Evolutionary conservation across 495 filamentous ascomycete genomes (phyloP).

Genomic region (Immersiella caudata): DNA sequence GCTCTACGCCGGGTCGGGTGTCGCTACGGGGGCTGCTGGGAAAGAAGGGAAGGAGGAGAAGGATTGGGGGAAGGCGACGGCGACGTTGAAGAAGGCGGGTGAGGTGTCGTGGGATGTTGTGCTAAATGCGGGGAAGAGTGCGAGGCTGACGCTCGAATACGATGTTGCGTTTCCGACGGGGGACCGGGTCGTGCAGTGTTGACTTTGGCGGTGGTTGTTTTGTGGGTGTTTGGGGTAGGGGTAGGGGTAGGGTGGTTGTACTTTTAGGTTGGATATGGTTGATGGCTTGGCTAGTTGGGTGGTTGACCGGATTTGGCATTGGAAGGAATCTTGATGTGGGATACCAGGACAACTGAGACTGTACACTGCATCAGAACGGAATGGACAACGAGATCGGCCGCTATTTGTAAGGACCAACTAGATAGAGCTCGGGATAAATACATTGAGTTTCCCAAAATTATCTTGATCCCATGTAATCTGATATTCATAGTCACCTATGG

Average conservation of each 20-base stretch:
- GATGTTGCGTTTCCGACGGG: conserved; percentile 58
- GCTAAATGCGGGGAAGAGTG: conserved; percentile 59
- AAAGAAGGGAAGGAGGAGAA: conserved; percentile 35
- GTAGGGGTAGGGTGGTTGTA: not conserved
- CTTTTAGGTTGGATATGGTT: not conserved
- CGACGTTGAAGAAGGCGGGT: conserved; percentile 58
- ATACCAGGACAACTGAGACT: not conserved
- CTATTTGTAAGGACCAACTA: too few relatives aligned
- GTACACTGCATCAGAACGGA: too few relatives aligned
- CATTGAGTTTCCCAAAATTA: not conserved
- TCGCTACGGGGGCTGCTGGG: conserved; percentile 39
- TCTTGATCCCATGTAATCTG: not conserved
- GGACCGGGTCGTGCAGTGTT: conserved; percentile 46
- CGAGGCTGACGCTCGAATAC: conserved; percentile 64
- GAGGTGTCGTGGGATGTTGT: conserved; percentile 64
- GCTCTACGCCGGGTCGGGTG: conserved; percentile 49
- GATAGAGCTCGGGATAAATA: not conserved
- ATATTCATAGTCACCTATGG: not conserved
- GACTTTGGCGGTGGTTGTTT: not conserved
- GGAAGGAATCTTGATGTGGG: not conserved
- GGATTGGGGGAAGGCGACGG: conserved; percentile 54
- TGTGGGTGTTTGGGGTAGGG: conserved; percentile 10
- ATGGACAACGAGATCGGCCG: too few relatives aligned
- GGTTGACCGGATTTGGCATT: not conserved
- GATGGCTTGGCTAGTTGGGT: not conserved